These are phyloP conservation scores for Salix brachista DNA, from an alignment of 345 rosid species.

Conservation along the genomic window DNA sequence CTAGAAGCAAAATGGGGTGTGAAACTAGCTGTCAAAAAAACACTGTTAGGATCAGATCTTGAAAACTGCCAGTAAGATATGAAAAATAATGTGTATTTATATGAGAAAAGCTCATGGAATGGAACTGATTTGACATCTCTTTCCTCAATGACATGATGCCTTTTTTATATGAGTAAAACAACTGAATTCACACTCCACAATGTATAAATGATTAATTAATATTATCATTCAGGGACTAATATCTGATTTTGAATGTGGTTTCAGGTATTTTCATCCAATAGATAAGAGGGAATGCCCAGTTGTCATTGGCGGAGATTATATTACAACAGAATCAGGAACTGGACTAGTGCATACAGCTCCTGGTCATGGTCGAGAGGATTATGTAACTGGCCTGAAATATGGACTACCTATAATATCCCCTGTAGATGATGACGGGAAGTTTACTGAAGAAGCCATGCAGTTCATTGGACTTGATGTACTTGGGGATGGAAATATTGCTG, in stretches of 20 bases:
- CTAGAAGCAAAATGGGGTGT: slow-evolving; percentile 78
- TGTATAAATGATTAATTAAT: background rate
- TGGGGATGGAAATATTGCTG: slow-evolving; percentile 84
- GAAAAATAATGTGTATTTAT: background rate
- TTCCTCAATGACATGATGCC: background rate
- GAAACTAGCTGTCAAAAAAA: slow-evolving; percentile 64
- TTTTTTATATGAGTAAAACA: background rate
- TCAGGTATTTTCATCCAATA: slow-evolving; percentile 80
- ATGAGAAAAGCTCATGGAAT: background rate
- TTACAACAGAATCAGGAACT: slow-evolving; percentile 97
- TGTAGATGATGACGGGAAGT: slow-evolving; percentile 84
- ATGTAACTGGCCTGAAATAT: slow-evolving; percentile 77
- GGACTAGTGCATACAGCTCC: slow-evolving; percentile 99
- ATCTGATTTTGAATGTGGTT: slow-evolving; percentile 20
- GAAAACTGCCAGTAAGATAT: slow-evolving; percentile 79
- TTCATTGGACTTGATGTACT: slow-evolving; percentile 93
- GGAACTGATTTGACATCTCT: background rate
- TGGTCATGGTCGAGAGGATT: slow-evolving; percentile 98
- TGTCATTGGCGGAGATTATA: slow-evolving; percentile 87
- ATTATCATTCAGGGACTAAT: slow-evolving; percentile 7
- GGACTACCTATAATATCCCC: slow-evolving; percentile 78
- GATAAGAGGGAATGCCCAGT: slow-evolving; percentile 73
- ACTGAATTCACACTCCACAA: background rate
- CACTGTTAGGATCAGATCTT: slow-evolving; percentile 69
- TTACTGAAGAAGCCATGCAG: slow-evolving; percentile 84